Evolutionary conservation across 495 filamentous ascomycete species (phyloP), one percentile per base, ranked within the genome.

Genomic region (Penicilliopsis zonata): DNA sequence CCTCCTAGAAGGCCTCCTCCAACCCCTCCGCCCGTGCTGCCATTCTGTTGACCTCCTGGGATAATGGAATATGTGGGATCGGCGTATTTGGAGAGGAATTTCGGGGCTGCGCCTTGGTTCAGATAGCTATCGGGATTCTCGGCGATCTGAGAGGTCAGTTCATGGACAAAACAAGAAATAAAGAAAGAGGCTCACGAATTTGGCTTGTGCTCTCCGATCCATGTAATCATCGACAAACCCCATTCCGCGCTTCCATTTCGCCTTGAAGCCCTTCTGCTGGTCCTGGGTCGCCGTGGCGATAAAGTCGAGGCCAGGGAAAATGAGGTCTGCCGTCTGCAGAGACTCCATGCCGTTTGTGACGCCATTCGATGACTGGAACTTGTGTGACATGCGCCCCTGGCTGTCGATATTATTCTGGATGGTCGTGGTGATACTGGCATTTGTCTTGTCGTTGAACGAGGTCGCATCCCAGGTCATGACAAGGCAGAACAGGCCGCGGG

Each of bases 401-500:
- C 23, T 18, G 10, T 29, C n/a, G n/a, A n/a, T n/a, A n/a, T n/a
- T n/a, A n/a, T n/a, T n/a, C n/a, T n/a, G n/a, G n/a, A n/a, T n/a
- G n/a, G n/a, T n/a, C n/a, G n/a, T n/a, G n/a, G n/a, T n/a, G n/a
- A n/a, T 42, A 14, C 44, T 53, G 18, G 26, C 46, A 29, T 53
- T 44, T 3, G 44, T 52, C 46, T 42, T 47, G 48, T 50, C 23
- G 36, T 49, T 40, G 39, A 60, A 41, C 0, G 46, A 47, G 7
- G 65, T 52, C 1, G 69, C 62, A 13, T 70, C 65, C 49, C 67
- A 76, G 7, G 69, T 69, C 67, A 80, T 72, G 20, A 80, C 52
- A 4, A 78, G 46, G 32, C 65, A 70, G 46, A 65, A 76, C 0
- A 78, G 57, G 4, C 74, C 75, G 12, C 63, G 67, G 0, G 74